Evolutionary conservation across 2,329 filamentous ascomycete species (phyloP), one percentile per base, ranked within the genome.

Genomic region (Pestalotiopsis sp.): DNA sequence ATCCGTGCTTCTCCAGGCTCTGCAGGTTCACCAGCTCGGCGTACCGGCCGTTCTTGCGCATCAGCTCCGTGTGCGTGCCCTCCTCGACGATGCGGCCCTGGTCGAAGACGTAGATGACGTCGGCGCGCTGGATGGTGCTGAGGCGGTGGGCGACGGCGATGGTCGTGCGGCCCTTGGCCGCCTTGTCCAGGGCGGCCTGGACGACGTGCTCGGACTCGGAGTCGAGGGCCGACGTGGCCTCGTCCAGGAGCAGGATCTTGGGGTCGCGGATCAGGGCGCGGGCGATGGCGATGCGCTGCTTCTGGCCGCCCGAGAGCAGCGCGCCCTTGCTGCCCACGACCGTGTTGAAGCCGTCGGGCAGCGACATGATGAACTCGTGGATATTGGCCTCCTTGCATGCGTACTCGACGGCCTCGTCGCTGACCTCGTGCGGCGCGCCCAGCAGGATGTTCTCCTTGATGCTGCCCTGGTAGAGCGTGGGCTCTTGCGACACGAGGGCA

Each of bases 71-170:
- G 77, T 98, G 95, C 9, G 90, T 94, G 4, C 95, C 95, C 73
- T 89, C 87, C 83, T 98, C 95, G 1, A 97, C 92, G 58, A 98
- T 89, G 69, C 89, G 87, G 7, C 95, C 96, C 75, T 93, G 91
- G 79, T 98, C 95, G 78, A 98, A 96, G n/a, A 98, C 95, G 73
- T 97, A 98, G 74, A 98, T 98, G 63, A 95, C 83, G 77, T 98
- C 95, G 0, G 95, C 95, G 78, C 96, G 95, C 78, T 97, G 94
- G 70, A 98, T 98, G 0, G 96, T 98, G 76, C 91, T 94, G 5
- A 99, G 83, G 27, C 96, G 87, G 81, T 99, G 95, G 3, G 96
- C 96, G 1, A 99, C 95, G 0, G 95, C 95, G 71, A 99, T 96
- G 0, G 95, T 98, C 6, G 94, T 97, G 65, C 94, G 88, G 59